These are phyloP conservation scores for Pichia sp. DNA, from an alignment of 1,139 yeast genomes.

Conservation along the genomic window DNA sequence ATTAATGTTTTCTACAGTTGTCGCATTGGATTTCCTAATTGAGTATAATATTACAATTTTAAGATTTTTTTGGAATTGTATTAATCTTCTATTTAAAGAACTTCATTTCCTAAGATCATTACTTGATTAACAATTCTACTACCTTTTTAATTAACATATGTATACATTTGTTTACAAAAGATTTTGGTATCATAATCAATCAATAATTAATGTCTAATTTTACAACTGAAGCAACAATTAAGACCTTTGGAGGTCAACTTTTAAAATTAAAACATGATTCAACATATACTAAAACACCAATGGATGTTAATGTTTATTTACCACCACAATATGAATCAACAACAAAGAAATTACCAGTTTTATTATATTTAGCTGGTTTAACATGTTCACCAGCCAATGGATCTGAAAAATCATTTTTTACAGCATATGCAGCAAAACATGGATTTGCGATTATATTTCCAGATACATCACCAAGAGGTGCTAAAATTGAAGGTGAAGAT, in stretches of 20 bases:
- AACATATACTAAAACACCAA: conserved; percentile 52
- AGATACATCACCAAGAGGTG: conserved; percentile 97
- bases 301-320: conserved; percentile 78
- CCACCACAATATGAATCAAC: conserved; percentile 40
- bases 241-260: conserved; percentile 70
- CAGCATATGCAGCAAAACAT: conserved; percentile 68
- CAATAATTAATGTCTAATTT: conserved; percentile 26
- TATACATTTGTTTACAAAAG: no score
- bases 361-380: conserved; percentile 79
- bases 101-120: no score
- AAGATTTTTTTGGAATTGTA: no score
- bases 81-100: no score
- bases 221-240: conserved; percentile 49
- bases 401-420: conserved; percentile 89
- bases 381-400: conserved; percentile 94
- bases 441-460: conserved; percentile 91
- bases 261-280: conserved; percentile 74
- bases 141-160: no score
- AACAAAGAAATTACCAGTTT: conserved; percentile 48
- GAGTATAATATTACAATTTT: no score
- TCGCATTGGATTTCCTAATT: no score
- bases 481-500: conserved; percentile 72
- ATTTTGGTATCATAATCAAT: no score
- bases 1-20: no score
- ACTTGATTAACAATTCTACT: no score